Conservation (phyloP, 305 asterid species). For the Withania somnifera region DNA sequence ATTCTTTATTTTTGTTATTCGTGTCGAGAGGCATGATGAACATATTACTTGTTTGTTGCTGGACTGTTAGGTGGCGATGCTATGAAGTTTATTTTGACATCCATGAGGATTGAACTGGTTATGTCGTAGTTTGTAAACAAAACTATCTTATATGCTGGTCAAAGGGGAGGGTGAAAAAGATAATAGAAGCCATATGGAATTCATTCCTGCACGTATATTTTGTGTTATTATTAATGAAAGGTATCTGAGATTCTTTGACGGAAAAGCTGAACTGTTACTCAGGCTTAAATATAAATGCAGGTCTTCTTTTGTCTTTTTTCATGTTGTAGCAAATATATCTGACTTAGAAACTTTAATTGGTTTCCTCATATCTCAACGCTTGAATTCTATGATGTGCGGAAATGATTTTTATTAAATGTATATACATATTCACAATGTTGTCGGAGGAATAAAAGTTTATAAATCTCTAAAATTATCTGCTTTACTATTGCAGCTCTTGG, state of each 20-base stretch:
- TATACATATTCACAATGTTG: neutral
- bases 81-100: neutral
- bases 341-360: neutral
- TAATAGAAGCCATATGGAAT: neutral
- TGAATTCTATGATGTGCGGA: neutral
- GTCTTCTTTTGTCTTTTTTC: neutral
- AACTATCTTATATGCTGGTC: neutral
- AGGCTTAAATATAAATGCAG: neutral
- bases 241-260: neutral
- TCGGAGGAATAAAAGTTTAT: neutral
- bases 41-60: neutral
- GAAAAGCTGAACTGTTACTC: neutral
- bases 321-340: neutral
- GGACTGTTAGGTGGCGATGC: neutral
- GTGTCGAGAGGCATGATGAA: neutral
- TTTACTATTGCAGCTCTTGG: conserved; percentile 28
- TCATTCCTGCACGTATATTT: neutral
- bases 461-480: neutral
- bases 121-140: neutral
- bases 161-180: neutral
- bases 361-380: neutral
- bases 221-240: neutral
- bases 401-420: neutral
- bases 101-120: neutral
- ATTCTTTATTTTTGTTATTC: neutral